Evolutionary conservation across 1,284 basidiomycete species (phyloP), one percentile per base, ranked within the genome.

Genomic region (Malassezia restricta): DNA sequence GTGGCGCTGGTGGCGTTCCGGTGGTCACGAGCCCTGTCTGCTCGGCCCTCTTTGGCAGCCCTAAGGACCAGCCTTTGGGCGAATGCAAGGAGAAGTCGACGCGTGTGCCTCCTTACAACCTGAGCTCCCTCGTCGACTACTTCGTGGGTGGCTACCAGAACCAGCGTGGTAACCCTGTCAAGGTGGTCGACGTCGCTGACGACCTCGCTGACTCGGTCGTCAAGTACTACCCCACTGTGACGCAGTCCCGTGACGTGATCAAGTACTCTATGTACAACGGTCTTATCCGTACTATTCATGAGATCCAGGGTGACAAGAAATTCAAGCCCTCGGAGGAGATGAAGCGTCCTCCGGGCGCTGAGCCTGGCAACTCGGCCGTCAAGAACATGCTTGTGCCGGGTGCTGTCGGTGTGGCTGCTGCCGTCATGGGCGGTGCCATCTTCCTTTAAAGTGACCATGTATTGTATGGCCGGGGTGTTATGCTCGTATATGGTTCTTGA

Each of bases 161-260:
- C 40, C 43, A 52, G n/a, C 44, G 35, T 11, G 37, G 20, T 7
- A 35, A 47, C 20, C 33, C 32, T 9, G 44, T 27, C 20, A 47
- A 38, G 44, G 53, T 61, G 40, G 43, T 52, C n/a, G 57, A 62
- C 37, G 66, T 67, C 8, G 66, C 66, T 41, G 51, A 50, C 51
- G 49, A 69, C 43, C 56, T 69, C 43, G 66, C 66, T 33, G 55
- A 60, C 40, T 55, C 59, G 31, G 66, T 68, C 20, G 39, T 65
- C 43, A 41, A 65, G 43, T 64, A 63, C 63, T 69, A 69, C 61
- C 66, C 66, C n/a, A 66, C 65, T 6, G 61, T 65, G 44, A 65
- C 62, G 38, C 49, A 46, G 15, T 54, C 63, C 29, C 28, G 53
- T 43, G 40, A 48, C 7, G 56, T 46, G 5, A 49, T 69, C 30